Evolutionary conservation across 106 monocot species (phyloP).

Genomic region (Vanilla planifolia): DNA sequence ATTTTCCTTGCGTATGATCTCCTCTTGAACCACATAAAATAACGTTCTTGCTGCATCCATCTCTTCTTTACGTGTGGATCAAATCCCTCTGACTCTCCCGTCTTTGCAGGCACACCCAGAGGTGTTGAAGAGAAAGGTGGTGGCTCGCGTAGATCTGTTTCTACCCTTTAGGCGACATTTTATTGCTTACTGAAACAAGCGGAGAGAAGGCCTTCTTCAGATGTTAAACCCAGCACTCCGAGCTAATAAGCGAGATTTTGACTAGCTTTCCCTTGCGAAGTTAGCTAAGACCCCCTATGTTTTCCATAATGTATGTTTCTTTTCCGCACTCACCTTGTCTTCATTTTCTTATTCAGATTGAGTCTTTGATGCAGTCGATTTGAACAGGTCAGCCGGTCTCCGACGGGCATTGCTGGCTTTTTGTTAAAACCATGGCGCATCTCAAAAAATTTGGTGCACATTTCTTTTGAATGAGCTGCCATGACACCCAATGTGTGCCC

Average conservation of each 20-base stretch:
- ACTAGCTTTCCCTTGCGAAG: slow-evolving; percentile 9
- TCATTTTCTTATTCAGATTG: neutral
- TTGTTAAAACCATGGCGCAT: neutral
- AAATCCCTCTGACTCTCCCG: neutral
- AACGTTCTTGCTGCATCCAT: no score
- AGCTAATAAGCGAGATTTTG: slow-evolving; percentile 30
- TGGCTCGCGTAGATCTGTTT: neutral
- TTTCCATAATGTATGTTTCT: slow-evolving; percentile 58
- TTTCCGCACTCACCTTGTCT: neutral
- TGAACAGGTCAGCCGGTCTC: neutral
- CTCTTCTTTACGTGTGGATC: no score
- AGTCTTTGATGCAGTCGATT: no score
- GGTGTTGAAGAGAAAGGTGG: no score
- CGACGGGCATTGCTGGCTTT: neutral
- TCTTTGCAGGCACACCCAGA: neutral
- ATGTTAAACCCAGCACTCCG: slow-evolving; percentile 32
- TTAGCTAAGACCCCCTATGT: slow-evolving; percentile 30
- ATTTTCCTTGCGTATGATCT: slow-evolving; percentile 8
- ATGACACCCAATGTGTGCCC: slow-evolving; percentile 81
- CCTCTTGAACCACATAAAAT: no score
- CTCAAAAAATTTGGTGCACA: slow-evolving; percentile 28
- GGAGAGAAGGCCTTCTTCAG: slow-evolving; percentile 21
- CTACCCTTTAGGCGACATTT: neutral
- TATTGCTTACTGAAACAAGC: neutral
- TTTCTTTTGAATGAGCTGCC: slow-evolving; percentile 42